Percentiles rank a stretch among this genome's conserved stretches.
Conservation (phyloP, 352 stramenopile genomes). For the Phytophthora hibernalis region DNA sequence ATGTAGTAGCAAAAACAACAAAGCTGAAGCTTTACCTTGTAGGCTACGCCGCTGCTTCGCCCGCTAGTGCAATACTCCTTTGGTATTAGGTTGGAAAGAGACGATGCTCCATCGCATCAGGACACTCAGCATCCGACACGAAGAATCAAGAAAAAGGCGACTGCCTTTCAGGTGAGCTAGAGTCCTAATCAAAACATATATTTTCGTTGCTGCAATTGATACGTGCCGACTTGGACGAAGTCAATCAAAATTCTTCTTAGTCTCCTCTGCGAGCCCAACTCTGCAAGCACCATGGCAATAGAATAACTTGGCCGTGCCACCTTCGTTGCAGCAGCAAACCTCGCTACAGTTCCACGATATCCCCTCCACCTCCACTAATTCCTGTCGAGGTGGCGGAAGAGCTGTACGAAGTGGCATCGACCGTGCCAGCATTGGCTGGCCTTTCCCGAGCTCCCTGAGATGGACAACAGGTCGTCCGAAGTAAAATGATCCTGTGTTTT, state of each 20-base stretch:
- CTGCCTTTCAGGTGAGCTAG: constrained; percentile 6
- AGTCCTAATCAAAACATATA: constrained; percentile 40
- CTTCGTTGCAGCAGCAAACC: background rate
- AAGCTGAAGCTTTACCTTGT: constrained; percentile 43
- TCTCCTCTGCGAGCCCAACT: constrained; percentile 1
- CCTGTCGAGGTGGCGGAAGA: constrained; percentile 46
- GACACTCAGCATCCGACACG: background rate
- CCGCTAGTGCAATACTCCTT: constrained; percentile 38
- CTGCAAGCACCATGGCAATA: constrained; percentile 22
- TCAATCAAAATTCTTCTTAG: constrained; percentile 3
- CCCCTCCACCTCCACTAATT: constrained; percentile 61
- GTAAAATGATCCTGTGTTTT: constrained; percentile 13
- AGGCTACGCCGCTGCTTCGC: constrained; percentile 41
- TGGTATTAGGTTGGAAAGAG: constrained; percentile 39
- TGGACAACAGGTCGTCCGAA: constrained; percentile 19
- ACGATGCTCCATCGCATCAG: constrained; percentile 2
- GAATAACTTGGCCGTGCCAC: constrained; percentile 17
- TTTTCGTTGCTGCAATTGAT: constrained; percentile 32
- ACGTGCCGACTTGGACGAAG: background rate
- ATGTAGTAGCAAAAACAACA: constrained; percentile 44
- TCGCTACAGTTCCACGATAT: constrained; percentile 65
- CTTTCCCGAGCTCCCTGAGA: constrained; percentile 32
- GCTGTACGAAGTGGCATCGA: constrained; percentile 43
- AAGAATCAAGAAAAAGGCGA: constrained; percentile 1
- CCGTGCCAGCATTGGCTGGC: constrained; percentile 36